Conservation (phyloP, 345 rosid species). For the Brassica nigra region DNA sequence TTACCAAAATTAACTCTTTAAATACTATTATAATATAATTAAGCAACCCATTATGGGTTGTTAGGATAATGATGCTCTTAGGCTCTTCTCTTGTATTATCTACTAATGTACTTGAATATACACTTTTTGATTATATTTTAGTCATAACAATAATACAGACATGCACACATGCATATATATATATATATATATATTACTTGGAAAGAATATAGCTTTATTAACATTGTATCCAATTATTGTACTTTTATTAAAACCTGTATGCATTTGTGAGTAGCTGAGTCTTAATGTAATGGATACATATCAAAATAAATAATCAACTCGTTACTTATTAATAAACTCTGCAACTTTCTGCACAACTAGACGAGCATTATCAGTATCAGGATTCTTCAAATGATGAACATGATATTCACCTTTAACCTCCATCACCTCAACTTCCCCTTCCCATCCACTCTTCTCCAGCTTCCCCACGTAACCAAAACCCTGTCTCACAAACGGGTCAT, state of each 20-base stretch:
- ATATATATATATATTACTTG: too few species aligned
- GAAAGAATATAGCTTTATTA: too few species aligned
- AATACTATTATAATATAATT: too few species aligned
- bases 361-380: slow-evolving; percentile 34
- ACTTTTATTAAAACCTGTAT: too few species aligned
- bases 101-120: neutral
- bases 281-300: too few species aligned
- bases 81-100: neutral
- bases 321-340: slow-evolving; percentile 30
- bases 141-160: neutral
- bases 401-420: slow-evolving; percentile 50
- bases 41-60: too few species aligned
- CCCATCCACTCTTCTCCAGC: slow-evolving; percentile 49
- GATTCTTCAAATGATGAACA: slow-evolving; percentile 44
- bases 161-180: too few species aligned
- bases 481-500: slow-evolving; percentile 42
- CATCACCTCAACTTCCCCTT: slow-evolving; percentile 43
- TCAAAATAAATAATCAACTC: too few species aligned
- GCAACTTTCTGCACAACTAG: slow-evolving; percentile 25
- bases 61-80: too few species aligned
- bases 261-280: too few species aligned
- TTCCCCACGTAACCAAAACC: slow-evolving; percentile 43
- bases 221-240: too few species aligned
- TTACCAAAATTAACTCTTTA: too few species aligned
- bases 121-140: neutral